phyloP scores from a whole-genome alignment of 306 rosid genomes.

The Hippophae gyantsensis region DNA sequence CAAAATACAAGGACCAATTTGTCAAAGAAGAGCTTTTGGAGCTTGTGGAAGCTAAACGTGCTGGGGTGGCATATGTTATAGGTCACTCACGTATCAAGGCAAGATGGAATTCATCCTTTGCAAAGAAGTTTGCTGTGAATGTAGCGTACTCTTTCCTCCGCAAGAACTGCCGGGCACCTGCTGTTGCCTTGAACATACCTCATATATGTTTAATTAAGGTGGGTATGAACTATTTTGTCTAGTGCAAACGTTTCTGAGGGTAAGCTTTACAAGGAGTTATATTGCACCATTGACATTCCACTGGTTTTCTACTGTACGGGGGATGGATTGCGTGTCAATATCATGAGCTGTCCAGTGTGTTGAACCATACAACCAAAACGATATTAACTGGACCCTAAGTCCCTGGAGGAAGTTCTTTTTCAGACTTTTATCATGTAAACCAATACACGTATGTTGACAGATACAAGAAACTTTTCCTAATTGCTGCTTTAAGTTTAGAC shows the following conservation, averaged over 20 bases:
- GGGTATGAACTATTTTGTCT: constrained; percentile 74
- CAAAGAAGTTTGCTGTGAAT: constrained; percentile 55
- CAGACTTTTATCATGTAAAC: too few species aligned
- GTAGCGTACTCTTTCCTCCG: constrained; percentile 70
- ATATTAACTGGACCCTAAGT: too few species aligned
- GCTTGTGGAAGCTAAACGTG: constrained; percentile 75
- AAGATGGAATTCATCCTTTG: constrained; percentile 51
- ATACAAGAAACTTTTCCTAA: too few species aligned
- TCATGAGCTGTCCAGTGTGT: too few species aligned
- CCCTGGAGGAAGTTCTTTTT: too few species aligned
- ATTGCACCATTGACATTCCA: too few species aligned
- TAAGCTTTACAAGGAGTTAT: too few species aligned
- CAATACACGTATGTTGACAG: too few species aligned
- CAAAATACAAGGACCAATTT: constrained; percentile 48
- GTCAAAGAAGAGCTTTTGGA: constrained; percentile 76
- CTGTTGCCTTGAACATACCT: constrained; percentile 75
- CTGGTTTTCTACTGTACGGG: too few species aligned
- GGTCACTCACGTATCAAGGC: constrained; percentile 76
- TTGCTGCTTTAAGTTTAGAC: too few species aligned
- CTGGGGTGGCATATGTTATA: constrained; percentile 71
- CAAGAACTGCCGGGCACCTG: constrained; percentile 75
- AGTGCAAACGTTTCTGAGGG: constrained; percentile 16
- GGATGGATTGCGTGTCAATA: too few species aligned
- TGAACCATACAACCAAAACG: too few species aligned
- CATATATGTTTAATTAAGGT: constrained; percentile 79